These are phyloP conservation scores for Fragaria vesca DNA, from an alignment of 306 rosid species.

Conservation along the genomic window DNA sequence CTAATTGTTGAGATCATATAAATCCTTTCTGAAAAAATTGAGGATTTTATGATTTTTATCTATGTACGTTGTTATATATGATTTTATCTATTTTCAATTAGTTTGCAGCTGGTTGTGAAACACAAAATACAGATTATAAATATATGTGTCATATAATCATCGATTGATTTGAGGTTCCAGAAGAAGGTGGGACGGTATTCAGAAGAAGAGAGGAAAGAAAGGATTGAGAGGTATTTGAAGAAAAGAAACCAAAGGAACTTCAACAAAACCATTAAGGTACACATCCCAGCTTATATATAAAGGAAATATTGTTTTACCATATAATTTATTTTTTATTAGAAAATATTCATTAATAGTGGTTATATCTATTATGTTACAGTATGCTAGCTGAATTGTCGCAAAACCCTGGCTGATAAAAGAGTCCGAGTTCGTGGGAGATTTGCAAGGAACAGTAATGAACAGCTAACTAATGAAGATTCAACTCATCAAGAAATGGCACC, in stretches of 20 bases:
- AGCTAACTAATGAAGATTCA: constrained; percentile 32
- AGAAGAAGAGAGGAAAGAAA: constrained; percentile 85
- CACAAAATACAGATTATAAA: too few species aligned
- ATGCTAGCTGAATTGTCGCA: constrained; percentile 80
- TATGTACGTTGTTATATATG: too few species aligned
- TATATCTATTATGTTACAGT: constrained; percentile 33
- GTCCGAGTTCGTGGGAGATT: constrained; percentile 95
- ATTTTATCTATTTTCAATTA: too few species aligned
- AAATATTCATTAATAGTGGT: neutral
- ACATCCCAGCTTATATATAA: neutral
- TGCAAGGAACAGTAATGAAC: constrained; percentile 68
- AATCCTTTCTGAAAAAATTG: too few species aligned
- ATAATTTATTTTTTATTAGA: too few species aligned
- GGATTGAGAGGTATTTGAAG: constrained; percentile 82
- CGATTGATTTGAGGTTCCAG: too few species aligned
- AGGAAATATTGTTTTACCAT: neutral
- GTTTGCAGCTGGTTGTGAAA: too few species aligned
- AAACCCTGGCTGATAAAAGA: constrained; percentile 90
- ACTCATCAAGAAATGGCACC: constrained; percentile 26
- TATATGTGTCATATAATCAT: too few species aligned
- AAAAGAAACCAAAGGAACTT: constrained; percentile 96
- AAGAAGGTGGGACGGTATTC: constrained; percentile 77
- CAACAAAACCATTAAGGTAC: constrained; percentile 61
- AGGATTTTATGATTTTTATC: too few species aligned
- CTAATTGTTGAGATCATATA: too few species aligned